Percentiles rank a stretch among this genome's conserved stretches.
Conservation (phyloP, 1,284 basidiomycete species). For the Prillingera fragicola region DNA sequence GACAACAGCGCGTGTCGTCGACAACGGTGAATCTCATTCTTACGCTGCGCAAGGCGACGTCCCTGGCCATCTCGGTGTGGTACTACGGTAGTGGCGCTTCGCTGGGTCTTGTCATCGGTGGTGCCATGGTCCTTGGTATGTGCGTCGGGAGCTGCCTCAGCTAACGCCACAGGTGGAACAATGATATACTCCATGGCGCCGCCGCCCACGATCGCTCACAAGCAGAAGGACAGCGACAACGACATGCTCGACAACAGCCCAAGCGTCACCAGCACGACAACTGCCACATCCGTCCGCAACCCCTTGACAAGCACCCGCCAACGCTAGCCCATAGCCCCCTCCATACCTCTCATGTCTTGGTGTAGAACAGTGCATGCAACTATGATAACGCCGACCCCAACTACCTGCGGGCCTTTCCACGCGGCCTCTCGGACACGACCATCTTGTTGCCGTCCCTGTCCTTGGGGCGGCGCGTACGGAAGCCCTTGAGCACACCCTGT, state of each 20-base stretch:
- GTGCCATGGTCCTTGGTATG: constrained; percentile 43
- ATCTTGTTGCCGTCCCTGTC: constrained; percentile 90
- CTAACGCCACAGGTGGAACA: constrained; percentile 20
- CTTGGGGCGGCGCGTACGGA: constrained; percentile 84
- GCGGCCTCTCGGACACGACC: constrained; percentile 81
- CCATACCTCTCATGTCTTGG: background rate
- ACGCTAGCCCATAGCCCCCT: background rate
- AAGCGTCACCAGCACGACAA: background rate
- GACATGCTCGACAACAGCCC: background rate
- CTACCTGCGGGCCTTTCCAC: constrained; percentile 55
- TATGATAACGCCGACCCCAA: background rate
- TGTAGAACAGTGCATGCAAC: constrained; percentile 22
- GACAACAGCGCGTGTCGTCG: constrained; percentile 56
- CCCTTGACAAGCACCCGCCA: background rate
- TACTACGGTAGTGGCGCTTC: constrained; percentile 42
- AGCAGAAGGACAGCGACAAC: constrained; percentile 2
- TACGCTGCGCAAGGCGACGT: constrained; percentile 82
- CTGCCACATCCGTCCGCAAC: background rate
- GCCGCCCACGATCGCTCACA: background rate
- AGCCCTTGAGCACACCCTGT: constrained; percentile 89
- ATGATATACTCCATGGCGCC: constrained; percentile 27
- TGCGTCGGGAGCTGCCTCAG: background rate
- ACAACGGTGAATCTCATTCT: constrained; percentile 82
- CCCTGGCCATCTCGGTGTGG: constrained; percentile 59
- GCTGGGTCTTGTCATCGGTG: constrained; percentile 37